phyloP scores from a whole-genome alignment of 2,329 filamentous ascomycete genomes.

The Arthrobotrys sinensis region DNA sequence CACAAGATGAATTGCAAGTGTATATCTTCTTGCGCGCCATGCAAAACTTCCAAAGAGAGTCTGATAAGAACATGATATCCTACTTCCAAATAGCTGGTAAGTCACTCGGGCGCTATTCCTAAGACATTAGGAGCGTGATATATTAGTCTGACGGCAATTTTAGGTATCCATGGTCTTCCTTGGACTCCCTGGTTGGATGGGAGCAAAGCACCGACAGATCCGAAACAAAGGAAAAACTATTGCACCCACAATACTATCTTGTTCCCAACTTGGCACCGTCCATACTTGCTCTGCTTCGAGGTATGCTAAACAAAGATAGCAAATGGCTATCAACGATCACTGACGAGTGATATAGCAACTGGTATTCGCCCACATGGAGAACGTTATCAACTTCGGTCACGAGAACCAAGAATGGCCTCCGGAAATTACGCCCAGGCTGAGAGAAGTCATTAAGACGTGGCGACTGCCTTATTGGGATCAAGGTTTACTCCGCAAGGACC shows the following conservation, averaged over 20 bases:
- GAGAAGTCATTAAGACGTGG: background rate
- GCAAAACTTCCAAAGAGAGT: background rate
- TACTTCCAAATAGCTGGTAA: slow-evolving; percentile 12
- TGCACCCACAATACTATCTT: slow-evolving; percentile 8
- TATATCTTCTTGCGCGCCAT: background rate
- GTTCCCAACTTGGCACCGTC: slow-evolving; percentile 4
- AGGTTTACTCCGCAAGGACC: background rate
- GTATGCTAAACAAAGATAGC: background rate
- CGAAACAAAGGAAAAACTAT: background rate
- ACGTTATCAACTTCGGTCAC: background rate
- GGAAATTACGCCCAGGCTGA: background rate
- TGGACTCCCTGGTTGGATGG: background rate
- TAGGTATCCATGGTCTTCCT: slow-evolving; percentile 5
- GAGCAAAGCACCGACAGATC: background rate
- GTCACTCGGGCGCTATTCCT: background rate
- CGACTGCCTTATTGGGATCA: background rate
- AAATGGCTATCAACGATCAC: too few relatives aligned
- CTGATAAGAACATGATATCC: background rate
- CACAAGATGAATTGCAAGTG: background rate
- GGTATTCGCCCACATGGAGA: background rate
- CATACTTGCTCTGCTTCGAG: slow-evolving; percentile 1
- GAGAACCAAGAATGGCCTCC: background rate
- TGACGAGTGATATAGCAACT: background rate
- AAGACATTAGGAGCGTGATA: background rate
- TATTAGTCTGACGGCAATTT: background rate